These are phyloP conservation scores for Curvularia sp. DNA, from an alignment of 2,329 filamentous ascomycete species.

Conservation along the genomic window DNA sequence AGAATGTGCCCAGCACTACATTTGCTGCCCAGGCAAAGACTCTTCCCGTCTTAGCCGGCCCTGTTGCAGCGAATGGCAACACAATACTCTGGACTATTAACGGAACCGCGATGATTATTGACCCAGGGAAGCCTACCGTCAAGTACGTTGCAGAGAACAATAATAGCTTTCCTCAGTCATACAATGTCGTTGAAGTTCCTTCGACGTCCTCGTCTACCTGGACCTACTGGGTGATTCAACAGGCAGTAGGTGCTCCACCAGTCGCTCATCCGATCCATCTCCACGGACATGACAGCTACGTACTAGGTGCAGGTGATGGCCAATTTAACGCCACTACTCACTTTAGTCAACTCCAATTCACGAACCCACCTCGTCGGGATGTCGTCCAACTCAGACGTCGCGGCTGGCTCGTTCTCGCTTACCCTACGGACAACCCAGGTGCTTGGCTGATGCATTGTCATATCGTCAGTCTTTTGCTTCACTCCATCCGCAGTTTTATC, in stretches of 20 bases:
- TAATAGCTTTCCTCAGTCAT: constrained; percentile 48
- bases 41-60: constrained; percentile 41
- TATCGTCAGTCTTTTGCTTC: constrained; percentile 21
- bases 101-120: constrained; percentile 55
- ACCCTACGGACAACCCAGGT: constrained; percentile 60
- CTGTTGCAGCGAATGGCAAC: constrained; percentile 35
- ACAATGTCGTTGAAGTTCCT: constrained; percentile 54
- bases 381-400: constrained; percentile 38
- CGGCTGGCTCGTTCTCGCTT: constrained; percentile 59
- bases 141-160: constrained; percentile 53
- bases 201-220: constrained; percentile 38
- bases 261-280: constrained; percentile 48
- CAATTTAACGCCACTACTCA: constrained; percentile 21
- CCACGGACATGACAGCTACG: constrained; percentile 37
- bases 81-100: constrained; percentile 51
- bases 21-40: constrained; percentile 36
- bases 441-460: constrained; percentile 44
- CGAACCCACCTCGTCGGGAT: constrained; percentile 47
- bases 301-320: constrained; percentile 45
- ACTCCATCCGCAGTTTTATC: background rate
- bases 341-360: constrained; percentile 40
- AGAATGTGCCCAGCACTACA: constrained; percentile 41
- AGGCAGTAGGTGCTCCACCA: constrained; percentile 42
- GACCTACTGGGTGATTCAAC: constrained; percentile 59
- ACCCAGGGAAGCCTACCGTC: constrained; percentile 58